Evolutionary conservation across 2,329 filamentous ascomycete genomes (phyloP).

Genomic region (Dendrostoma leiphaemia): DNA sequence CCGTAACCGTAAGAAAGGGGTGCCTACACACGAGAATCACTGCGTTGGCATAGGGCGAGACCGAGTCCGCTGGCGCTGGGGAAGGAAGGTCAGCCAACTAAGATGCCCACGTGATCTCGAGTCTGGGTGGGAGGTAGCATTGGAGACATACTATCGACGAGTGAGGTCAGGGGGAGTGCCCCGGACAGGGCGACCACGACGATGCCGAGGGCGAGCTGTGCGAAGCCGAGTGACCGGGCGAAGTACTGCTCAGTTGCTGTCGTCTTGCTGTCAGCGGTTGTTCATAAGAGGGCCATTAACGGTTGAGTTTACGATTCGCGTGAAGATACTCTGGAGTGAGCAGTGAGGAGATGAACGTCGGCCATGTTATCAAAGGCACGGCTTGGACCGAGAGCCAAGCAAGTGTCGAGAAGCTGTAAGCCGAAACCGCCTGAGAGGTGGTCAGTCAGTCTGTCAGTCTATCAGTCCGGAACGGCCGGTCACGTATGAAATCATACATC

Average conservation of each 20-base stretch:
- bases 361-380: conserved; percentile 45
- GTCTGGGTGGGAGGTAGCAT: not conserved
- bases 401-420: conserved; percentile 50
- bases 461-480: not conserved
- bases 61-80: conserved; percentile 35
- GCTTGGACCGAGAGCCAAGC: conserved; percentile 51
- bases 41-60: conserved; percentile 64
- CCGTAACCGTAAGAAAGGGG: no score
- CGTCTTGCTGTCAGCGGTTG: no score
- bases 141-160: conserved; percentile 34
- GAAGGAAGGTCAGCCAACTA: not conserved
- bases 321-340: conserved; percentile 33
- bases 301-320: conserved; percentile 33
- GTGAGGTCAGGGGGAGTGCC: conserved; percentile 62
- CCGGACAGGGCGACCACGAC: conserved; percentile 69
- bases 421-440: conserved; percentile 41
- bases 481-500: conserved; percentile 8
- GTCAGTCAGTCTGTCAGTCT: not conserved
- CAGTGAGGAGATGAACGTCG: conserved; percentile 44
- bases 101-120: not conserved
- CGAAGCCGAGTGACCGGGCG: conserved; percentile 66
- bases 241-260: conserved; percentile 71
- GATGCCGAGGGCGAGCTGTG: conserved; percentile 62
- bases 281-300: no score
- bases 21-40: conserved; percentile 65